These are phyloP conservation scores for Entomortierella chlamydospora DNA, from an alignment of 192 early-diverging fungal species.

Conservation along the genomic window DNA sequence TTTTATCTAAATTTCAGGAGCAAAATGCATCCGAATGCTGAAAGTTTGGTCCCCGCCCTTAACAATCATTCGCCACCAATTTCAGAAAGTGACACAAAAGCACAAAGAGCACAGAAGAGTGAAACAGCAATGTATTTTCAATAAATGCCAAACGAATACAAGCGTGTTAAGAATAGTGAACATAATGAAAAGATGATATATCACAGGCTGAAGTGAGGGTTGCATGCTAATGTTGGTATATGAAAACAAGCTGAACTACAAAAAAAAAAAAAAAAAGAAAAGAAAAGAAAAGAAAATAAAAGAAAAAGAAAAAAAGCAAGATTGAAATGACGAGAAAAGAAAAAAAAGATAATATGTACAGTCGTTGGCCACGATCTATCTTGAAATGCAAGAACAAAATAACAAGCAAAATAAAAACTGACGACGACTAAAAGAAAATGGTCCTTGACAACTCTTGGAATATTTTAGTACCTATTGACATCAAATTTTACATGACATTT, in stretches of 20 bases:
- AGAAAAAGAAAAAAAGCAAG: neutral
- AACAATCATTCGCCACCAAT: neutral
- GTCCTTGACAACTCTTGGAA: neutral
- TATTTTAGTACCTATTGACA: slow-evolving; percentile 22
- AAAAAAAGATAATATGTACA: slow-evolving; percentile 21
- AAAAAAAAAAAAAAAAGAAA: neutral
- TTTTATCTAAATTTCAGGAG: neutral
- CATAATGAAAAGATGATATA: too few relatives aligned
- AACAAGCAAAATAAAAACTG: neutral
- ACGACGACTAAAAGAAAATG: too few relatives aligned
- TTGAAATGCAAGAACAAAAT: neutral
- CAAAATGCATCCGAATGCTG: neutral
- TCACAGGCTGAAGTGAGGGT: too few relatives aligned
- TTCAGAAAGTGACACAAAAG: neutral
- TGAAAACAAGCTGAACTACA: neutral
- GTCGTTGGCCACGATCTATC: neutral
- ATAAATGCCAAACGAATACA: too few relatives aligned
- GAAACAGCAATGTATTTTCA: neutral
- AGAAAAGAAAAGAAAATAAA: neutral
- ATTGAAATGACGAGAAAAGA: slow-evolving; percentile 7
- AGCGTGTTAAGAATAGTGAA: too few relatives aligned
- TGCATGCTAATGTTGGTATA: neutral
- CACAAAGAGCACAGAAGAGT: neutral
- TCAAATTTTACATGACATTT: too few relatives aligned
- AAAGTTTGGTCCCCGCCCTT: neutral